A percentile compares a stretch with the other conserved stretches of the same genome.
Conservation (phyloP, 352 stramenopile genomes). For the Phytophthora rubi region DNA sequence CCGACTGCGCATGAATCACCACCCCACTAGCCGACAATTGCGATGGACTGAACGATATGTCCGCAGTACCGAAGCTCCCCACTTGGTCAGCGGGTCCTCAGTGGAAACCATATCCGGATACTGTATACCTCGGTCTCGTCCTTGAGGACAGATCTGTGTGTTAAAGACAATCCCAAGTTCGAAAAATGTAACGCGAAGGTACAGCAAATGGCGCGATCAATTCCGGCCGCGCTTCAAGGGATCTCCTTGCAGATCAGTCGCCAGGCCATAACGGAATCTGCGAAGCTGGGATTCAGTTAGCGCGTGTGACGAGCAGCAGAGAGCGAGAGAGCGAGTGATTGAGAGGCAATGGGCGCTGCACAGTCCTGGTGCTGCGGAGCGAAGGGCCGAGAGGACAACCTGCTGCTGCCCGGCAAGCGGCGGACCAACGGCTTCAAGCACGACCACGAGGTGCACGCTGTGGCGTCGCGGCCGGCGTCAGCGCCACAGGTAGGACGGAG, state of each 20-base stretch:
- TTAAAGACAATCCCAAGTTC: neutral
- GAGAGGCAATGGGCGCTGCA: constrained; percentile 41
- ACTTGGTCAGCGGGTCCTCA: neutral
- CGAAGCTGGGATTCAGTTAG: neutral
- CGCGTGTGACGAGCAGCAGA: neutral
- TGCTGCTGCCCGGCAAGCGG: constrained; percentile 51
- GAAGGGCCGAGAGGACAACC: constrained; percentile 38
- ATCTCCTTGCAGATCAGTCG: constrained; percentile 20
- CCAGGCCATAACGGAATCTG: constrained; percentile 29
- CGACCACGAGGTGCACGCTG: constrained; percentile 36
- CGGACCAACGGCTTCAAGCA: constrained; percentile 53
- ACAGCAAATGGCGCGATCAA: constrained; percentile 4
- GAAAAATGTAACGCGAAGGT: constrained; percentile 16
- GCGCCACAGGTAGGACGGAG: constrained; percentile 38
- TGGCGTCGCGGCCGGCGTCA: constrained; percentile 34
- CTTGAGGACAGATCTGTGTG: constrained; percentile 1
- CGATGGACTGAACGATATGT: neutral
- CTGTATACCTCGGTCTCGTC: neutral
- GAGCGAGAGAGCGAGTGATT: neutral
- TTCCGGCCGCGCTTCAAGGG: constrained; percentile 15
- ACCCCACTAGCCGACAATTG: neutral
- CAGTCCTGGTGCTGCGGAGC: constrained; percentile 68
- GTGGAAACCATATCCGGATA: neutral
- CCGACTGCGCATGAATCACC: neutral
- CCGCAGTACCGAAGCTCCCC: neutral